Base-by-base conservation (phyloP, 768 basidiomycete species). In the Cystobasidium tubakii region DNA sequence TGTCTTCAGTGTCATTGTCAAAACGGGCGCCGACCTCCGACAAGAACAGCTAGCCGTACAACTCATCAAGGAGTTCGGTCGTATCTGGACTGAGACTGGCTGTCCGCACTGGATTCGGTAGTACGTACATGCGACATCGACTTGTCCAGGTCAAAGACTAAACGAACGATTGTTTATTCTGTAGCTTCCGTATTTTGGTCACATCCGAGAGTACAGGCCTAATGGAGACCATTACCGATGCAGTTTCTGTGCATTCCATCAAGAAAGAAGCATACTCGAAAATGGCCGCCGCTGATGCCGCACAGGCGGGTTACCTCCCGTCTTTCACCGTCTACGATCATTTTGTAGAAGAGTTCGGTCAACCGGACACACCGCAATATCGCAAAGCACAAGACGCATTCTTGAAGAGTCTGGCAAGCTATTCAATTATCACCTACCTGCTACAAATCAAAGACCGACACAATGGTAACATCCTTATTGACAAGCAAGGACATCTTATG, bases 361-460 rank as follows among this genome's bases (percentile, higher is more conserved):
- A 92, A 75, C 88, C 90, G 13, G 86, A 88, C 19, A 91, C 90
- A 7, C 89, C 91, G 1, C 90, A 89, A 77, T 99, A 91, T 79
- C 86, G 85, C 19, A 87, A 92, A 72, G 96, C 96, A 3, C 95
- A 96, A 81, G 86, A 88, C 63, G 92, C 93, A 79, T 98, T 99
- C 82, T 74, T 77, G 15, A 33, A 67, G 31, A 70, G 66, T 36
- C 74, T 66, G 42, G 36, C 78, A 88, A 93, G 93, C 13, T 98
- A 97, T 81, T 97, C 95, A 1, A 84, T 98, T 62, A 88, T 97
- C 44, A 94, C 92, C n/a, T 97, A 90, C 82, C 87, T 98, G 9
- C 86, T 99, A 2, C 96, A 98, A 82, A 89, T 99, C 82, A 98
- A 98, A 82, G 96, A 99, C 81, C 87, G 96, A 15, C 96, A 99